Base-by-base conservation (phyloP, 2,329 filamentous ascomycete genomes). In the Penicillium digitatum region DNA sequence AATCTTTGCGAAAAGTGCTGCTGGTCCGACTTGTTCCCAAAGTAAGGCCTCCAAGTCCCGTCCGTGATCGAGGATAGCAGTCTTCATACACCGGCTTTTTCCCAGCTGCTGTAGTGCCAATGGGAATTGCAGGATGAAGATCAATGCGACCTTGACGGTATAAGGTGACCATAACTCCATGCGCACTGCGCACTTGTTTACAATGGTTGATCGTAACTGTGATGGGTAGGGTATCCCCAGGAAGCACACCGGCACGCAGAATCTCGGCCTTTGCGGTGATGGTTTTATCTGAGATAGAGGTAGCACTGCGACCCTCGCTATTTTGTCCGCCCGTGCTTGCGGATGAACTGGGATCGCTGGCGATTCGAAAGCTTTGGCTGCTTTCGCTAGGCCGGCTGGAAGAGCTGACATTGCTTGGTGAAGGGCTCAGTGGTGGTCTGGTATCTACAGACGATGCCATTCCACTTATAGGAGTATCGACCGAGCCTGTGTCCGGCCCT, bases 1-100 rank as follows among this genome's bases (percentile, higher is more conserved):
- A 78, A 70, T 99, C 94, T 71, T 97, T 97, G 51, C 94, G 87
- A 70, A 96, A 97, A n/a, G 94, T 83, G 71, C 92, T 94, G 69
- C 86, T 93, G 2, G 91, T 92, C 35, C 90, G 87, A 7, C 89
- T 88, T 1, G 90, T 94, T 1, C 89, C 90, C 38, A 97, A 79
- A 1, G 92, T 95, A 27, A 97, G 78, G 0, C 92, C 92, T 16
- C 89, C 89, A 8, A 96, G 81, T 0, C 91, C 92, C 0, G 91
- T 95, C 57, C 88, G 86, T 2, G 91, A 96, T 65, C 87, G 89
- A 5, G 92, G 91, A 68, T 92, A 95, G 66, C 88, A 89, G 57
- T 95, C 90, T 63, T 93, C 88, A 65, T 87, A 89, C 56, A 90
- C 86, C 16, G 84, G 76, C 65, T 84, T 86, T 64, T 85, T 86